Evolutionary conservation across 2,329 filamentous ascomycete genomes (phyloP), one percentile per base, ranked within the genome.

Genomic region (Coniochaeta hoffmannii): DNA sequence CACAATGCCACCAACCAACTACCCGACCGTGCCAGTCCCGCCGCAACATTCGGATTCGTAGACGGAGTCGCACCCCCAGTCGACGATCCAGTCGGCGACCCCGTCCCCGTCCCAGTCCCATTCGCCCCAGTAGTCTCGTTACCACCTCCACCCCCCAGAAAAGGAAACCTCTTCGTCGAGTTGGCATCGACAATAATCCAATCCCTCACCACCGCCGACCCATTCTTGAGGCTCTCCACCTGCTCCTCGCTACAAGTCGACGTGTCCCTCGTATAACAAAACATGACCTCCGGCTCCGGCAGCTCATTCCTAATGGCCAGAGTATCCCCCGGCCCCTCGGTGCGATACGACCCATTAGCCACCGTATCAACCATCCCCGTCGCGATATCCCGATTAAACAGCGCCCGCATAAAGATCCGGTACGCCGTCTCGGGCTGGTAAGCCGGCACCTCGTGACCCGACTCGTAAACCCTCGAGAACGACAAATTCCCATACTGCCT

Each of bases 401-500:
- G 71, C 7, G 79, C 80, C 19, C 81, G 74, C 53, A 74, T 71
- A 61, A 82, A 83, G 57, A 80, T 66, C 57, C 71, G 70, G 61
- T 78, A 71, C 1, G 76, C 68, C 2, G 77, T 74, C 53, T 74
- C 66, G 24, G 78, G 79, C 65, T 81, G 78, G 61, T 78, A 77
- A 28, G 73, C 73, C 0, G 78, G 77, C 12, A 81, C 73, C 65
- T 81, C 75, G 62, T 84, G 81, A 1, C 82, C 81, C 10, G 80
- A 73, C 62, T 84, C 72, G 62, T 79, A 84, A 4, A 85, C 76
- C 0, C 82, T 73, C 32, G 78, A 76, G 67, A 85, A 85, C 11
- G 77, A 81, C 59, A 83, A 76, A 62, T 89, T 89, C 14, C 85
- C 86, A 61, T 80, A 82, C 65, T 90, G 86, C 1, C 87, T 77